These are phyloP conservation scores for Neoboletus brunneissimus DNA, from an alignment of 768 basidiomycete species.

Conservation along the genomic window DNA sequence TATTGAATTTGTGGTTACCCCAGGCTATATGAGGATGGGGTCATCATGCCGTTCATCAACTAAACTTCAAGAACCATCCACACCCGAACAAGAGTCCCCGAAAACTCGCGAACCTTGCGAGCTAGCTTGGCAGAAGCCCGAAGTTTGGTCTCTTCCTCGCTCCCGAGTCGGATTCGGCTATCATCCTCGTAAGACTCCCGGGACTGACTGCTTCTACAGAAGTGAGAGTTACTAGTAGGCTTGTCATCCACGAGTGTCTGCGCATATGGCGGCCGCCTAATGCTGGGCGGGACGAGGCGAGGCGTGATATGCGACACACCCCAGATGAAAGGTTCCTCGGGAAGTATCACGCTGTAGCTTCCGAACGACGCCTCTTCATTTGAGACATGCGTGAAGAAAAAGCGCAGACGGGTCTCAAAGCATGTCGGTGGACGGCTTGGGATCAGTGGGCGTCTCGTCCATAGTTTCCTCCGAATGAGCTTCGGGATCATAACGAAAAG, in stretches of 20 bases:
- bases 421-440: neutral
- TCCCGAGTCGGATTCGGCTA: slow-evolving; percentile 48
- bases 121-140: slow-evolving; percentile 57
- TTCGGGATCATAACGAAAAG: slow-evolving; percentile 2
- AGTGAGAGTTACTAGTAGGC: neutral
- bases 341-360: slow-evolving; percentile 59
- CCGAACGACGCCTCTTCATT: slow-evolving; percentile 40
- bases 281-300: slow-evolving; percentile 54
- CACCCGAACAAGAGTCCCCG: slow-evolving; percentile 54
- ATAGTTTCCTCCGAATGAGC: neutral
- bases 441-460: neutral
- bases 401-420: neutral
- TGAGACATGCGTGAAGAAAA: neutral
- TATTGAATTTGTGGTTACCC: slow-evolving; percentile 71
- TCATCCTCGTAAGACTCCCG: slow-evolving; percentile 21
- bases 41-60: neutral
- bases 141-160: slow-evolving; percentile 49
- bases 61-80: neutral
- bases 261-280: slow-evolving; percentile 54
- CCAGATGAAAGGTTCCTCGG: slow-evolving; percentile 60
- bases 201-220: neutral
- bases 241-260: slow-evolving; percentile 8
- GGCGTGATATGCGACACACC: slow-evolving; percentile 61
- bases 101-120: slow-evolving; percentile 52
- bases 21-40: slow-evolving; percentile 43